Conservation (phyloP, 2,329 filamentous ascomycete genomes). For the Escovopsis sp. region DNA sequence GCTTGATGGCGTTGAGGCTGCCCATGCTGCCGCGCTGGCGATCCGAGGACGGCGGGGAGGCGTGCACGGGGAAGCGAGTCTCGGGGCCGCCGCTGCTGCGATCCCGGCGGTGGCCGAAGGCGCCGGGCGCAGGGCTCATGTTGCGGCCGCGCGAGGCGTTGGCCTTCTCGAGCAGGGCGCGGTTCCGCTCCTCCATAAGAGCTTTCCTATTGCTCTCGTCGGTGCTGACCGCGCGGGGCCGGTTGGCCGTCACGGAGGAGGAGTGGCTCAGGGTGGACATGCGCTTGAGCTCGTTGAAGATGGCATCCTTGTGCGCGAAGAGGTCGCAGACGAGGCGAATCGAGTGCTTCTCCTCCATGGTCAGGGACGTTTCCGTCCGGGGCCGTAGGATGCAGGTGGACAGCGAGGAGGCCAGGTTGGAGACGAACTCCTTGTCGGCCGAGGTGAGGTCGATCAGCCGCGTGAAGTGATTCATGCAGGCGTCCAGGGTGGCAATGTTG, state of each 20-base stretch:
- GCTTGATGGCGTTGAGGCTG: slow-evolving; percentile 35
- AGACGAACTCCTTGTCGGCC: slow-evolving; percentile 74
- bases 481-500: slow-evolving; percentile 97
- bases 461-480: slow-evolving; percentile 95
- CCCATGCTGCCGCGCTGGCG: slow-evolving; percentile 35
- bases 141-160: slow-evolving; percentile 53
- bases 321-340: slow-evolving; percentile 84
- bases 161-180: slow-evolving; percentile 57
- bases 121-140: slow-evolving; percentile 53
- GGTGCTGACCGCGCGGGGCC: slow-evolving; percentile 77
- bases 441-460: slow-evolving; percentile 92
- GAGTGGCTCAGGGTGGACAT: slow-evolving; percentile 56
- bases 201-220: slow-evolving; percentile 91
- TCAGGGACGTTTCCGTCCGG: slow-evolving; percentile 73
- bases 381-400: slow-evolving; percentile 82
- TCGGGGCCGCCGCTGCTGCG: slow-evolving; percentile 58
- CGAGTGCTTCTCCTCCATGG: slow-evolving; percentile 87
- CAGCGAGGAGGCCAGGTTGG: slow-evolving; percentile 56
- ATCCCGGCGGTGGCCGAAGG: slow-evolving; percentile 57
- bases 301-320: slow-evolving; percentile 83
- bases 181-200: slow-evolving; percentile 84
- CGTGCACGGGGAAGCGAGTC: slow-evolving; percentile 73
- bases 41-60: slow-evolving; percentile 41
- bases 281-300: slow-evolving; percentile 92
- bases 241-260: slow-evolving; percentile 38